A percentile compares a stretch with the other conserved stretches of the same genome.
Conservation (phyloP, 352 stramenopile genomes). For the Globisporangium cederbergense region DNA sequence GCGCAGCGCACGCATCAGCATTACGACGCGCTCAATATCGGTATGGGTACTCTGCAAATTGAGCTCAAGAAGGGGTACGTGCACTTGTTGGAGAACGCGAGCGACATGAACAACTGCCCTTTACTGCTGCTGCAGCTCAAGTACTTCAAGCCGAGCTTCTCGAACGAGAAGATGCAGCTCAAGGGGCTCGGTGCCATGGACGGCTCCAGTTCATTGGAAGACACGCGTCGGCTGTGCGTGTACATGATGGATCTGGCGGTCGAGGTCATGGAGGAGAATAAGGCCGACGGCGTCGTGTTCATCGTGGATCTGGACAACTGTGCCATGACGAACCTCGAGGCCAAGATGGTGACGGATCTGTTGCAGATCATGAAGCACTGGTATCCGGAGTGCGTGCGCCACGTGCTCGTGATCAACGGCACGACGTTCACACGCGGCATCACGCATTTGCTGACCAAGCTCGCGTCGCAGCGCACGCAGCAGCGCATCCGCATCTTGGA, state of each 20-base stretch:
- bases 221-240: conserved; percentile 60
- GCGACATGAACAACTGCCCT: conserved; percentile 45
- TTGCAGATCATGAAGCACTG: conserved; percentile 54
- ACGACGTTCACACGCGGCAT: conserved; percentile 49
- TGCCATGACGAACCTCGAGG: conserved; percentile 45
- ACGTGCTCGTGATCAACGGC: conserved; percentile 62
- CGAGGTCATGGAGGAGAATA: conserved; percentile 67
- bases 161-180: conserved; percentile 51
- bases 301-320: conserved; percentile 60
- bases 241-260: conserved; percentile 78
- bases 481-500: conserved; percentile 51
- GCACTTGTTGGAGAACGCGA: conserved; percentile 61
- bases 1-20: conserved; percentile 37
- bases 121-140: conserved; percentile 59
- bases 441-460: conserved; percentile 49
- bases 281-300: conserved; percentile 60
- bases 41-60: conserved; percentile 46
- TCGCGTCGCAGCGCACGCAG: conserved; percentile 42
- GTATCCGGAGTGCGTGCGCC: conserved; percentile 62
- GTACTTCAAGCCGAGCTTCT: conserved; percentile 63
- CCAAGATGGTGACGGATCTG: conserved; percentile 64
- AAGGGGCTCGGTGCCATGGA: conserved; percentile 51
- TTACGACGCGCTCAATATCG: conserved; percentile 65
- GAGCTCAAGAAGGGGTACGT: conserved; percentile 75
- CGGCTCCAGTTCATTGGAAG: conserved; percentile 61